Percentiles rank a stretch among this genome's conserved stretches.
Evolutionary conservation across 2,329 filamentous ascomycete species (phyloP).

Genomic region (Macrophomina tecta): DNA sequence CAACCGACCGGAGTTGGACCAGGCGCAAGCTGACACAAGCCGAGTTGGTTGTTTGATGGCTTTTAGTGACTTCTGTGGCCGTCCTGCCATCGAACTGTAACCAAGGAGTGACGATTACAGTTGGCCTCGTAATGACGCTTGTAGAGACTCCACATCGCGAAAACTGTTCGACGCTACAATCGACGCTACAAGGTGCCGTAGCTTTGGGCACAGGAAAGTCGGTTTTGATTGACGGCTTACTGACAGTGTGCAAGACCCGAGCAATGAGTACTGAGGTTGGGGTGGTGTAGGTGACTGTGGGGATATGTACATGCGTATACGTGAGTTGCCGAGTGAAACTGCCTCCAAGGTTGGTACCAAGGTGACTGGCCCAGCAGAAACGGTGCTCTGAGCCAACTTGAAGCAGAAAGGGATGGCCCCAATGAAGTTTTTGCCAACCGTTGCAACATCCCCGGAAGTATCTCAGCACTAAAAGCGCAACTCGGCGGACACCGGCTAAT

Average conservation of each 20-base stretch:
- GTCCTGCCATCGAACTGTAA: conserved; percentile 1
- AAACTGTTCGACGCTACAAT: not conserved
- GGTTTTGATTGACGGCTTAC: not conserved
- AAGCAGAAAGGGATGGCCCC: conserved; percentile 25
- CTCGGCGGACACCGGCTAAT: not conserved
- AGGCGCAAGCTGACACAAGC: conserved; percentile 14
- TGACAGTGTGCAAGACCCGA: conserved; percentile 8
- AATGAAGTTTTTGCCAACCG: conserved; percentile 18
- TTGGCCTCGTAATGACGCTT: conserved; percentile 10
- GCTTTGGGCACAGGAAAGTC: not conserved
- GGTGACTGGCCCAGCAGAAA: conserved; percentile 24
- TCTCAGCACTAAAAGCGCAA: not conserved
- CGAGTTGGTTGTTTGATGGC: conserved; percentile 10
- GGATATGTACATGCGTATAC: conserved; percentile 9
- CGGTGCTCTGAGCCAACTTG: conserved; percentile 24
- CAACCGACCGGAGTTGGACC: not conserved
- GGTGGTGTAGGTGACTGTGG: conserved; percentile 17
- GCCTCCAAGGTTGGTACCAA: conserved; percentile 17
- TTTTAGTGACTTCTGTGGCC: conserved; percentile 1
- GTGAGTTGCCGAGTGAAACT: conserved; percentile 17
- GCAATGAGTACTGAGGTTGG: conserved; percentile 4
- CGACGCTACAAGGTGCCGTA: not conserved
- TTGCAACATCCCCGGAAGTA: not conserved
- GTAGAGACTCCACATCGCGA: conserved; percentile 15
- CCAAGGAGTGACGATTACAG: not conserved